A percentile compares a stretch with the other conserved stretches of the same genome.
Evolutionary conservation across 1,284 basidiomycete species (phyloP).

Genomic region (Pisolithus thermaeus): DNA sequence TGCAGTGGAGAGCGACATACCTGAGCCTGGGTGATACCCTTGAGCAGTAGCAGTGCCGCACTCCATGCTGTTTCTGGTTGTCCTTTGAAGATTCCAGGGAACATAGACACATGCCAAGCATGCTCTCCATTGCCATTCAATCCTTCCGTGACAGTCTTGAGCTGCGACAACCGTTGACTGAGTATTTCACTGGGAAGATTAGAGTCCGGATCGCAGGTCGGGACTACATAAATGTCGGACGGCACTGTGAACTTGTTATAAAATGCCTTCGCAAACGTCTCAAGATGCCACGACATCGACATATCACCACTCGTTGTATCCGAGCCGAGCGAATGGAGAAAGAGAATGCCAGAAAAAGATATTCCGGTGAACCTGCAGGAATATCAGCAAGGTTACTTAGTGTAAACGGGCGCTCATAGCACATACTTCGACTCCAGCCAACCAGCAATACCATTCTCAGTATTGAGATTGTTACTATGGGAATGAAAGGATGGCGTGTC

Average conservation of each 20-base stretch:
- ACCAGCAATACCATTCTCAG: too few relatives aligned
- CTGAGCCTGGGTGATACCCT: too few relatives aligned
- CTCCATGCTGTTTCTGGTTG: neutral
- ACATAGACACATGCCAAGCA: neutral
- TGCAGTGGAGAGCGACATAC: too few relatives aligned
- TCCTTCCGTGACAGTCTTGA: neutral
- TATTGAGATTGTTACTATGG: too few relatives aligned
- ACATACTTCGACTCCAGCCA: too few relatives aligned
- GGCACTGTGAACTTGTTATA: neutral
- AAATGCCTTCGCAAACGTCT: neutral
- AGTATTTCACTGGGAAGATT: neutral
- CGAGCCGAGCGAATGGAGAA: too few relatives aligned
- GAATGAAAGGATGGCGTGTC: too few relatives aligned
- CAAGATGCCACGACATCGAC: neutral
- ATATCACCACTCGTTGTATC: neutral
- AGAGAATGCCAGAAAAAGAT: too few relatives aligned
- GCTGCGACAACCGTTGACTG: neutral
- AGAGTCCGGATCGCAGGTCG: neutral
- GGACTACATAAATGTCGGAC: neutral
- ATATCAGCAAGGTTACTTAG: too few relatives aligned
- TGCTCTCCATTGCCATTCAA: neutral
- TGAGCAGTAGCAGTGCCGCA: too few relatives aligned
- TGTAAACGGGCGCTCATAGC: too few relatives aligned
- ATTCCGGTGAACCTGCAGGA: too few relatives aligned
- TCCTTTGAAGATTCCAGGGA: neutral